These are phyloP conservation scores for Colletotrichum godetiae DNA, from an alignment of 2,329 filamentous ascomycete species.

Conservation along the genomic window DNA sequence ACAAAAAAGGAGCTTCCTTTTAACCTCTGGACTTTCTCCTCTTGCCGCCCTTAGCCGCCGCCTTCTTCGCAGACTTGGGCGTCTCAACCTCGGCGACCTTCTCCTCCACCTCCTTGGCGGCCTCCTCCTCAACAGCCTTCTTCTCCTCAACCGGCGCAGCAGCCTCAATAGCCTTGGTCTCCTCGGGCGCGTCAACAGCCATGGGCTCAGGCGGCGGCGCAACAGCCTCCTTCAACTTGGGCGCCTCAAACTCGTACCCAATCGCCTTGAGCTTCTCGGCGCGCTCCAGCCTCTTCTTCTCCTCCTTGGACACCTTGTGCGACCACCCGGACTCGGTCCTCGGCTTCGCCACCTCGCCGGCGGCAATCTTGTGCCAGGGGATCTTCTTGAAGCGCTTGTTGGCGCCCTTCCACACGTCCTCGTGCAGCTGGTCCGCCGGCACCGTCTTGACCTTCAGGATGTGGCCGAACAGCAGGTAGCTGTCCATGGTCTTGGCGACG, in stretches of 20 bases:
- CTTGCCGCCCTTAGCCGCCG: constrained; percentile 44
- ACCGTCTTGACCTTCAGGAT: constrained; percentile 89
- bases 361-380: constrained; percentile 83
- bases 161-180: constrained; percentile 47
- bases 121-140: constrained; percentile 45
- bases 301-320: constrained; percentile 78
- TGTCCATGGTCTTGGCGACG: constrained; percentile 96
- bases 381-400: constrained; percentile 87
- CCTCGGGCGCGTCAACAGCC: constrained; percentile 46
- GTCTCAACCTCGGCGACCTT: constrained; percentile 41
- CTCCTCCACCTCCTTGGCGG: constrained; percentile 42
- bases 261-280: constrained; percentile 80
- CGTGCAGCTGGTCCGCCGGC: constrained; percentile 80
- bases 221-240: constrained; percentile 71
- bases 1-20: constrained; percentile 22
- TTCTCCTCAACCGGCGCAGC: constrained; percentile 51
- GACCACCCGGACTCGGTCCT: constrained; percentile 82
- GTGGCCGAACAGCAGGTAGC: constrained; percentile 95
- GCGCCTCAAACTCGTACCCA: constrained; percentile 85
- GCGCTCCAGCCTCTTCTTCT: constrained; percentile 75
- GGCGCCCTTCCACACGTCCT: constrained; percentile 88
- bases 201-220: constrained; percentile 50
- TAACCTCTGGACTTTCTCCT: constrained; percentile 51
- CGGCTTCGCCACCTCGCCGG: constrained; percentile 78
- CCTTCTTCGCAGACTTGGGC: constrained; percentile 44